Evolutionary conservation across 495 filamentous ascomycete genomes (phyloP).

Genomic region (Aspergillus egyptiacus): DNA sequence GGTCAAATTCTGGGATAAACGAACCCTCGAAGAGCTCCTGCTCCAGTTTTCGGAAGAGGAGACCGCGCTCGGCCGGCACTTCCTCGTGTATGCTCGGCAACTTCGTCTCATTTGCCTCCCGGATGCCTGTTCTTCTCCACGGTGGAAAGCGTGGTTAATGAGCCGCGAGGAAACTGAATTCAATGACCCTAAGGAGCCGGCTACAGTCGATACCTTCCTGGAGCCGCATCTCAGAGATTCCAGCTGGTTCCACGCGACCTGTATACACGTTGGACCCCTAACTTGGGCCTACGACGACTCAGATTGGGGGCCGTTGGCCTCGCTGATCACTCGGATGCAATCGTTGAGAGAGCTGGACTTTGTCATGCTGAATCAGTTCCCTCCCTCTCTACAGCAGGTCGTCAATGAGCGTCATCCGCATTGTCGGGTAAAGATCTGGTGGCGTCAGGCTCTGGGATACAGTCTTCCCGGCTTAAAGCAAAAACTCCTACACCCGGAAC

Average conservation of each 20-base stretch:
- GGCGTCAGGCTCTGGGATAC: not conserved
- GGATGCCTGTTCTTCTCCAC: not conserved
- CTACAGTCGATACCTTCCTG: not conserved
- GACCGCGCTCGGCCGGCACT: not conserved
- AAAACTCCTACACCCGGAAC: too few relatives aligned
- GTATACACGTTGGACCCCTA: not conserved
- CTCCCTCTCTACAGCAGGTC: not conserved
- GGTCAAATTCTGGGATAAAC: not conserved
- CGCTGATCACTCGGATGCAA: not conserved
- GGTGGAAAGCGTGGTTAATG: not conserved
- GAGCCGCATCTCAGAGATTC: not conserved
- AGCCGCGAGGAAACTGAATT: not conserved
- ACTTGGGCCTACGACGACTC: too few relatives aligned
- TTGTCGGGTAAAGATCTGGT: not conserved
- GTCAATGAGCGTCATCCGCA: not conserved
- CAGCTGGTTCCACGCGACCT: not conserved
- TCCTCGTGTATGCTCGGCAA: not conserved
- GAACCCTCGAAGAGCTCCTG: not conserved
- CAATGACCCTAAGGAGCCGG: not conserved
- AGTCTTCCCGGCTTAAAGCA: not conserved
- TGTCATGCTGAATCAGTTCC: not conserved
- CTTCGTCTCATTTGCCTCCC: not conserved
- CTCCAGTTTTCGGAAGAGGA: not conserved
- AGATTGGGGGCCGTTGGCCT: not conserved
- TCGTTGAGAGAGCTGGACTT: not conserved